Evolutionary conservation across 352 stramenopile species (phyloP), one percentile per base, ranked within the genome.

Genomic region (Phytophthora crassamura): DNA sequence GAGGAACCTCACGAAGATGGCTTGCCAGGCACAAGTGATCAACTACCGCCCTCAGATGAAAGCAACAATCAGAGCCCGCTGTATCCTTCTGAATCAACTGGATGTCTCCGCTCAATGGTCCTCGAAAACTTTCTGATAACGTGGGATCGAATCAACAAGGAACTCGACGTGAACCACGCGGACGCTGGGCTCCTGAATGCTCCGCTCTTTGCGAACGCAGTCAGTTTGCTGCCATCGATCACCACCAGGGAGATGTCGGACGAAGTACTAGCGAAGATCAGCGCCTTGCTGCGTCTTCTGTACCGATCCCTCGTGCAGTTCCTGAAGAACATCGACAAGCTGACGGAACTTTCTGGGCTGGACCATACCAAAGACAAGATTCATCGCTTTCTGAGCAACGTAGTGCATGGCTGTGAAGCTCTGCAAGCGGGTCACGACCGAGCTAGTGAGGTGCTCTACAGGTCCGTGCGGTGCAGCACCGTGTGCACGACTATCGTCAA

Each of bases 401-500:
- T 80, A 9, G 53, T 77, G 15, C 49, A 71, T 18, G n/a, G 39
- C 12, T 69, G 38, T 32, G 45, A 25, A 5, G 22, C n/a, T 7
- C 28, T 65, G 9, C 16, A 34, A 49, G 5, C 55, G 30, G 9
- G 49, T 14, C 28, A 59, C 20, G 40, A 68, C 48, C 15, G 75
- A 76, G 57, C 53, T 0, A 75, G 64, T 20, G 74, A 89, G 16
- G 48, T 88, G 1, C 36, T 87, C 3, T 90, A 88, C 45, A 84
- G 89, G 32, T 47, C 50, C 25, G 74, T 92, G 12, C 80, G 86
- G 22, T 81, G 69, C 36, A 90, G 82, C 16, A 91, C 86, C 61
- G 77, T 90, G 25, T 84, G 76, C 30, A 87, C 80, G 3, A 88
- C 72, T 5, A 65, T 88, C 12, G 38, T 91, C 15, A 89, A 89